Evolutionary conservation across 2,329 filamentous ascomycete species (phyloP).

Genomic region (Volutella citrinella): DNA sequence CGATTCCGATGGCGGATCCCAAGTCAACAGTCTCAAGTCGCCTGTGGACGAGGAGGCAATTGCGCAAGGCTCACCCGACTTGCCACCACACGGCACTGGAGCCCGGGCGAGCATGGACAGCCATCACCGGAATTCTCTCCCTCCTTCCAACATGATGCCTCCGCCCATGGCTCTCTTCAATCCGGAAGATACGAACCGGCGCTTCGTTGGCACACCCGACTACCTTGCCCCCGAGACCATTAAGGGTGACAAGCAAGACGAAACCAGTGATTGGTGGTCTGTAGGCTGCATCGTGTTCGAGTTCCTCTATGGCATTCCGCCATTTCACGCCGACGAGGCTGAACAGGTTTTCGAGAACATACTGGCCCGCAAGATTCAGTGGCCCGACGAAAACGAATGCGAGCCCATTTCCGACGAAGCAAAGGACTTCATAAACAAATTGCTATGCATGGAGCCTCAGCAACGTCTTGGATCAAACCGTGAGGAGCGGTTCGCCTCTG

Average conservation of each 20-base stretch:
- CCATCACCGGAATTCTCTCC: slow-evolving; percentile 31
- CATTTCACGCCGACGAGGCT: slow-evolving; percentile 86
- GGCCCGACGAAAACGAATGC: slow-evolving; percentile 80
- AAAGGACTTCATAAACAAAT: slow-evolving; percentile 88
- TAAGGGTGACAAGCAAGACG: slow-evolving; percentile 90
- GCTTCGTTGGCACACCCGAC: slow-evolving; percentile 95
- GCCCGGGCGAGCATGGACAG: slow-evolving; percentile 32
- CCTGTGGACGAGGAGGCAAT: slow-evolving; percentile 75
- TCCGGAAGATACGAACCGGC: slow-evolving; percentile 85
- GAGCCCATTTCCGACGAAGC: slow-evolving; percentile 76
- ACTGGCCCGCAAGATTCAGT: slow-evolving; percentile 81
- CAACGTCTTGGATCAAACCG: slow-evolving; percentile 82
- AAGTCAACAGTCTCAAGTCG: slow-evolving; percentile 48
- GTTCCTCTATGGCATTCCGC: slow-evolving; percentile 88
- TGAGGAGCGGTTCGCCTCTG: slow-evolving; percentile 76
- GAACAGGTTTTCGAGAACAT: slow-evolving; percentile 98
- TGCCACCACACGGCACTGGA: slow-evolving; percentile 45
- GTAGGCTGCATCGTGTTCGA: slow-evolving; percentile 98
- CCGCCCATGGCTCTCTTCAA: slow-evolving; percentile 95
- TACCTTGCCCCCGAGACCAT: slow-evolving; percentile 97
- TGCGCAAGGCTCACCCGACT: slow-evolving; percentile 72
- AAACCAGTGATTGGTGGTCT: slow-evolving; percentile 99
- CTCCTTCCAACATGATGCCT: slow-evolving; percentile 69
- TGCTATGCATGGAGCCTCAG: slow-evolving; percentile 81
- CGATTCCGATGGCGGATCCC: slow-evolving; percentile 48